Evolutionary conservation across 192 early-diverging fungal species (phyloP), one percentile per base, ranked within the genome.

Genomic region (Linnemannia zychae): DNA sequence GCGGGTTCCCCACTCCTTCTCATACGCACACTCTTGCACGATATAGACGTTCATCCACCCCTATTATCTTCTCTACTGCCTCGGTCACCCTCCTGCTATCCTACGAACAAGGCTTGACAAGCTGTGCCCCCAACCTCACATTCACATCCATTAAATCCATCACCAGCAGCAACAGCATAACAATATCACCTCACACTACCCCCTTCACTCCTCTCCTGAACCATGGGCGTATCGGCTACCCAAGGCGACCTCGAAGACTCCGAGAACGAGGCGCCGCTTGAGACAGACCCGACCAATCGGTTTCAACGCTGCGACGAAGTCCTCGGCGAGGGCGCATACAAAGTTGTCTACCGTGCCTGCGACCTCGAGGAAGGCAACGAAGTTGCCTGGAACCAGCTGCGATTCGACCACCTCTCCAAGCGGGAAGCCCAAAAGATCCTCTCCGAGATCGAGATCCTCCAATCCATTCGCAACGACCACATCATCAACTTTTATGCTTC

Each of bases 361-460:
- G 95, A 96, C 76, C 89, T 92, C 49, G 95, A 96, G 76, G 93
- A 95, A 84, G 95, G 95, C 34, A 89, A 95, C 18, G 95, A 96
- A 87, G 95, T 96, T 5, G 95, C 95, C 22, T 96, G 95, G 95
- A 96, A 95, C 85, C 93, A 94, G 86, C 87, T 95, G 34, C 85
- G 89, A 20, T 71, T 93, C 40, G 86, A 92, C 67, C 52, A 72
- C 46, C 57, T 67, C 38, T 38, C 44, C 7, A 77, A 79, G 13
- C 53, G 72, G 28, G 72, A 82, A 31, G 53, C 47, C 3, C 46
- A 60, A 46, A 82, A 83, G 33, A 76, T 74, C 18, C 36, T 38
- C 24, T 49, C 34, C 15, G 90, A 91, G 73, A 90, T 91, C 31
- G 76, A 81, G 36, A 95, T 96, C 67, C 91, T 96, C 50, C 88